Evolutionary conservation across 2,329 filamentous ascomycete genomes (phyloP), one percentile per base, ranked within the genome.

Genomic region (Aspergillus intermedius): DNA sequence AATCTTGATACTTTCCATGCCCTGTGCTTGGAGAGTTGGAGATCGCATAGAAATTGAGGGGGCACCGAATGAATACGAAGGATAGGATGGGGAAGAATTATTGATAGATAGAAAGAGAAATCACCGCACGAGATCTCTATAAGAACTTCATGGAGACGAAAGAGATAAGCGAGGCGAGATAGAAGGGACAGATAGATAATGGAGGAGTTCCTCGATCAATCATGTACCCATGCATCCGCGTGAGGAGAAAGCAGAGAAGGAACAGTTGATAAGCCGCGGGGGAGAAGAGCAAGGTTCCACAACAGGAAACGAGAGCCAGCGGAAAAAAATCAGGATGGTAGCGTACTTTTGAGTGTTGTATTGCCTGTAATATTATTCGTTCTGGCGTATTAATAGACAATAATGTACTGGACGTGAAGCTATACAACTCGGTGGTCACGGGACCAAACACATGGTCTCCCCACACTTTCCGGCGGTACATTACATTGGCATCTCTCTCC

Each of bases 1-100:
- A 55, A 82, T 81, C 62, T 74, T 77, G 67, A 82, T 78, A 55
- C 74, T 74, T 70, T 82, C 81, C 76, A 79, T 79, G 63, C 64
- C 66, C 45, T 48, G 49, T 32, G 25, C 40, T 30, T 52, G 40
- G 40, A 42, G 19, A 22, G 19, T 37, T 17, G 13, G 22, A 42
- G 19, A 42, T 42, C 22, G 19, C n/a, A 42, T 22, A 42, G 10
- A 13, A 19, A 40, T 40, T 10, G 15, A 15, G 5, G 17, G 22
- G 17, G 6, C 22, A 23, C n/a, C 6, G 39, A 42, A 6, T 7
- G 39, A 15, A 19, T 7, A 17, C 22, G 22, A 42, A 42, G 35
- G 7, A 39, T 15, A n/a, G 15, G 25, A 28, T 12, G 25, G 12
- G n/a, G 34, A 15, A 37, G 34, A 37, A 6, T n/a, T 37, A 37